Evolutionary conservation across 306 rosid species (phyloP).

Genomic region (Pyrus communis): DNA sequence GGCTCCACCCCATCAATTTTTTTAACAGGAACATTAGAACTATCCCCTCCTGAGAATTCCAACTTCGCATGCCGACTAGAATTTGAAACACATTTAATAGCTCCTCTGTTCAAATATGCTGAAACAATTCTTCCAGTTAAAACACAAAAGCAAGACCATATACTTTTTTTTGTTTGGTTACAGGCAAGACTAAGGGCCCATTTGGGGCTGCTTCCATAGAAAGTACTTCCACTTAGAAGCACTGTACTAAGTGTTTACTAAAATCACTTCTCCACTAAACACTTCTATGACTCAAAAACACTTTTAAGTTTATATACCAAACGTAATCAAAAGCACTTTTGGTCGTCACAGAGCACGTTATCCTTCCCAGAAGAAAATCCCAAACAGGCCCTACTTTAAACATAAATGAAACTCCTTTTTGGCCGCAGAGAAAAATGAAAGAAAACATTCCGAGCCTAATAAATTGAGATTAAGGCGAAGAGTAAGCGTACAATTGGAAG

Average conservation of each 20-base stretch:
- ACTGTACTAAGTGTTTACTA: too few relatives aligned
- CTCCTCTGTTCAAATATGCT: conserved; percentile 24
- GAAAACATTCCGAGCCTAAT: not conserved
- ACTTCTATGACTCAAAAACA: too few relatives aligned
- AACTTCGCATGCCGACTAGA: conserved; percentile 36
- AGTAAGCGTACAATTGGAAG: conserved; percentile 8
- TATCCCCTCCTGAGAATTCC: conserved; percentile 30
- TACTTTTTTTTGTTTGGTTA: not conserved
- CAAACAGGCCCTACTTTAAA: not conserved
- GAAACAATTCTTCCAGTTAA: not conserved
- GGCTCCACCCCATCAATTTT: conserved; percentile 46
- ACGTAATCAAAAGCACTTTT: too few relatives aligned
- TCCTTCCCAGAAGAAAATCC: too few relatives aligned
- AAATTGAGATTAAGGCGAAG: not conserved
- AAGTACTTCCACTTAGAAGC: too few relatives aligned
- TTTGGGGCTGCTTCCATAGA: too few relatives aligned
- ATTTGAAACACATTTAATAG: conserved; percentile 31
- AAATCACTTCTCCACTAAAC: too few relatives aligned
- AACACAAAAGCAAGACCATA: not conserved
- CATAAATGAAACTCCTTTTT: not conserved
- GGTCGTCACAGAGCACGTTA: too few relatives aligned
- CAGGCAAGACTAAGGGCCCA: too few relatives aligned
- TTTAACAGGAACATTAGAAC: conserved; percentile 23
- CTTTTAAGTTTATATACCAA: too few relatives aligned
- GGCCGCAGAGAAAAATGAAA: not conserved